Conservation (phyloP, 179 eudicot genomes). For the Pouteria campechiana region DNA sequence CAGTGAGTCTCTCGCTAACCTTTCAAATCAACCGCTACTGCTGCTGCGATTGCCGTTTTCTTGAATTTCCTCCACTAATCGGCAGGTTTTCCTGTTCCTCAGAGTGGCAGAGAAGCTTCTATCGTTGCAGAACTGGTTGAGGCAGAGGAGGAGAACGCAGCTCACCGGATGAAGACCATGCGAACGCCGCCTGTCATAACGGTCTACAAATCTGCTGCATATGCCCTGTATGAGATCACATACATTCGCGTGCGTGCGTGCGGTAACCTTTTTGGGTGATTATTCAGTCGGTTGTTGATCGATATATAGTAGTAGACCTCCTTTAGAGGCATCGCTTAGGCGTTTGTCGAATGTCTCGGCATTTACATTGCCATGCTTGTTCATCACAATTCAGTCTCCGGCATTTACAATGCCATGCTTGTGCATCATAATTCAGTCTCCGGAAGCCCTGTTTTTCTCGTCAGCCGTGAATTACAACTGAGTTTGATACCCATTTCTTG, state of each 20-base stretch:
- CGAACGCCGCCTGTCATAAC: slow-evolving; percentile 80
- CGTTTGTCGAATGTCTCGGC: no score
- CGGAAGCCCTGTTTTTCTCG: no score
- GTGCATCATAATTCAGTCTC: no score
- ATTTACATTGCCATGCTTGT: no score
- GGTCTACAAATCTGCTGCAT: slow-evolving; percentile 73
- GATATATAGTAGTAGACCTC: no score
- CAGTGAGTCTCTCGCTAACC: slow-evolving; percentile 25
- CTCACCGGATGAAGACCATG: slow-evolving; percentile 53
- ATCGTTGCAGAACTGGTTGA: slow-evolving; percentile 89
- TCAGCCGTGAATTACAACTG: no score
- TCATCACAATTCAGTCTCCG: no score
- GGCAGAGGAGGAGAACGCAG: slow-evolving; percentile 85
- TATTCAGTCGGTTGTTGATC: not conserved
- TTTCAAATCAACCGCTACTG: no score
- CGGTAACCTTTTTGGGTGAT: not conserved
- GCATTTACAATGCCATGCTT: no score
- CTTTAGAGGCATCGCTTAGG: no score
- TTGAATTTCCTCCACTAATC: not conserved
- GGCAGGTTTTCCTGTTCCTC: not conserved
- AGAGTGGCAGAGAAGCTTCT: slow-evolving; percentile 93
- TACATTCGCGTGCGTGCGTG: slow-evolving; percentile 81
- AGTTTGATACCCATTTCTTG: not conserved
- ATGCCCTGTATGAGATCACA: slow-evolving; percentile 65
- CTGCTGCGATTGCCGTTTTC: not conserved